phyloP scores from a whole-genome alignment of 345 rosid genomes.

The Arabidopsis thaliana region DNA sequence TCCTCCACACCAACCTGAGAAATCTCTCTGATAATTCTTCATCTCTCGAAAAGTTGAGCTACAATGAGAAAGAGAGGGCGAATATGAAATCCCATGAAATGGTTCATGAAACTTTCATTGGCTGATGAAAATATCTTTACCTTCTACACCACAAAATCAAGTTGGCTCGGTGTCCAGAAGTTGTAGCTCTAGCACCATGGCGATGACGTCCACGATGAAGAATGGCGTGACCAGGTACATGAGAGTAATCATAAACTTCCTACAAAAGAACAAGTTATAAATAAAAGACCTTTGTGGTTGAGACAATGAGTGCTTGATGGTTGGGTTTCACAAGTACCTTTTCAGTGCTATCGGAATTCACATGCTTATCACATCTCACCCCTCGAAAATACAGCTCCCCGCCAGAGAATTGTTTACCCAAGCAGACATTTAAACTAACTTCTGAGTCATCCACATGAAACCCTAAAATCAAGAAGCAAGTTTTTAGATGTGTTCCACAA shows the following conservation, averaged over 20 bases:
- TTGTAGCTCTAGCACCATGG: slow-evolving; percentile 97
- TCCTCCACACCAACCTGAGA: slow-evolving; percentile 88
- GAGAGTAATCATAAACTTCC: slow-evolving; percentile 83
- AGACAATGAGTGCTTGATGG: slow-evolving; percentile 14
- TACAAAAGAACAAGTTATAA: slow-evolving; percentile 31
- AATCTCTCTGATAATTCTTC: slow-evolving; percentile 83
- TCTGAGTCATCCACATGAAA: slow-evolving; percentile 99
- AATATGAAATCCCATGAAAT: slow-evolving; percentile 1
- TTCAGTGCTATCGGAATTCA: slow-evolving; percentile 62
- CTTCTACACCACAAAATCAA: slow-evolving; percentile 95
- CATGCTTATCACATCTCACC: slow-evolving; percentile 83
- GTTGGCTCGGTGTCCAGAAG: slow-evolving; percentile 77
- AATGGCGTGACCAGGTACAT: slow-evolving; percentile 80
- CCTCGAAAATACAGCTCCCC: slow-evolving; percentile 93
- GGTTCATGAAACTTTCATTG: slow-evolving; percentile 2
- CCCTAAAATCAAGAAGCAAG: slow-evolving; percentile 53
- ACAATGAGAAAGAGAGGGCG: slow-evolving; percentile 21
- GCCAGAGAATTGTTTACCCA: slow-evolving; percentile 91
- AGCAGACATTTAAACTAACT: slow-evolving; percentile 86
- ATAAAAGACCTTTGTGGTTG: slow-evolving; percentile 14
- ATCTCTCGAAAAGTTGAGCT: slow-evolving; percentile 87
- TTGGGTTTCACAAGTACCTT: slow-evolving; percentile 55
- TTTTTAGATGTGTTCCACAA: slow-evolving; percentile 17
- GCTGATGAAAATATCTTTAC: slow-evolving; percentile 47
- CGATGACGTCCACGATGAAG: slow-evolving; percentile 96